A percentile compares a stretch with the other conserved stretches of the same genome.
phyloP scores from a whole-genome alignment of 768 basidiomycete species.

The Boletales sp. region DNA sequence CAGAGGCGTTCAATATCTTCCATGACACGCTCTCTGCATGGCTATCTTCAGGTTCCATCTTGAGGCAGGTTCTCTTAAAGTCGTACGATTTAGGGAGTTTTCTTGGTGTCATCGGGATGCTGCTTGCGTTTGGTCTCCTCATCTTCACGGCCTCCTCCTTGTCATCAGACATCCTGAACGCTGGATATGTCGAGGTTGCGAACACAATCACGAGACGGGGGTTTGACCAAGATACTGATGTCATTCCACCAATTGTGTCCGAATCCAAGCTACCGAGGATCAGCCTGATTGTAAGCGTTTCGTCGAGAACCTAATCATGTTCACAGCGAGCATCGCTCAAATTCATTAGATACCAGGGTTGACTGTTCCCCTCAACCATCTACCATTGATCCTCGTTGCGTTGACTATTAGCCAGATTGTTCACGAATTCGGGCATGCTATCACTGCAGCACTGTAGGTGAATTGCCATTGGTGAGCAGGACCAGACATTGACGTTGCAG shows the following conservation, averaged over 20 bases:
- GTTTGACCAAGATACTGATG: neutral
- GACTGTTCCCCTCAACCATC: slow-evolving; percentile 70
- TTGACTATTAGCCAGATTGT: slow-evolving; percentile 64
- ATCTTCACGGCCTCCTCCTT: slow-evolving; percentile 30
- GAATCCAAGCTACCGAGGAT: slow-evolving; percentile 12
- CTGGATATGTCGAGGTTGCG: neutral
- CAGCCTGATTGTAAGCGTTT: slow-evolving; percentile 30
- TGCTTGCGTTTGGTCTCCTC: slow-evolving; percentile 38
- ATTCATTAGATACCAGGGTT: slow-evolving; percentile 69
- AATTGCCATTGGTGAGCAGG: neutral
- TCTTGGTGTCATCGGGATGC: slow-evolving; percentile 47
- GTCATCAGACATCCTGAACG: slow-evolving; percentile 11
- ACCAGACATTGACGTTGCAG: neutral
- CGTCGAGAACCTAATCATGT: neutral
- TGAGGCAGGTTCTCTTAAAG: slow-evolving; percentile 26
- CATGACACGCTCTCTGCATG: slow-evolving; percentile 43
- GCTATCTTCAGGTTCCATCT: slow-evolving; percentile 30
- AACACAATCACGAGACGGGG: slow-evolving; percentile 16
- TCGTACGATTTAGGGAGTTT: slow-evolving; percentile 53
- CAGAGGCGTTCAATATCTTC: slow-evolving; percentile 44
- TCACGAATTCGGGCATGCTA: slow-evolving; percentile 79
- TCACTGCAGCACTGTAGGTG: slow-evolving; percentile 71
- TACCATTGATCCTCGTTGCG: slow-evolving; percentile 61
- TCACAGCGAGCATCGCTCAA: slow-evolving; percentile 1
- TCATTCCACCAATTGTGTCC: neutral